Evolutionary conservation across 768 basidiomycete genomes (phyloP), one percentile per base, ranked within the genome.

Genomic region (Inosperma sp.): DNA sequence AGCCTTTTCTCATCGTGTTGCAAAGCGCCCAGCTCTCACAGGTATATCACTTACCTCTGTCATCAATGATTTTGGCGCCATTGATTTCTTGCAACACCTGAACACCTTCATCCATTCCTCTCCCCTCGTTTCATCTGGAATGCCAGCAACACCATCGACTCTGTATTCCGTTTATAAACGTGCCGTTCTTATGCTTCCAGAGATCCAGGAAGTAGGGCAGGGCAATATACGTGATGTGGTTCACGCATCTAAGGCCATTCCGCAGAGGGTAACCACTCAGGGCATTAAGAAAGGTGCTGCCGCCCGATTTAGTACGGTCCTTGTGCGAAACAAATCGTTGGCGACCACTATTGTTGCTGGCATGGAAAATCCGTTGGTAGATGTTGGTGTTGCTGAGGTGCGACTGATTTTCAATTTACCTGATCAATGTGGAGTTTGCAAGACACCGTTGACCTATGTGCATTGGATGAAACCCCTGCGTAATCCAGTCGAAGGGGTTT

Each of bases 391-490:
- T 19, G 52, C 45, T 1, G 39, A 53, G 29, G 53, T 54, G 9
- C 48, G 44, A 4, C 10, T 45, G 1, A 56, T 59, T 12, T 56
- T 58, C 41, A 45, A 34, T 8, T 22, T 56, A 0, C 58, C 58
- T 2, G 23, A 17, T 5, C 4, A 25, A 13, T 51, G 36, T 14
- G 40, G 34, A 2, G 35, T 21, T 16, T 43, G 26, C 14, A 9
- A 16, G 5, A 19, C 23, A 6, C 50, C 42, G 3, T 16, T 55
- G 16, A 46, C 36, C 7, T 54, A 54, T 16, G 43, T 59, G 2
- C 31, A 54, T 16, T 59, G 58, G 56, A 54, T 45, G 23, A 54
- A 53, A n/a, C 50, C 56, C 0, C 27, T 59, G 2, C 37, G 19
- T 10, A 29, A 31, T 2, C 46, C 36, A 4, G 12, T n/a, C 3